Evolutionary conservation across 495 filamentous ascomycete species (phyloP).

Genomic region (Chaetomium fimeti): DNA sequence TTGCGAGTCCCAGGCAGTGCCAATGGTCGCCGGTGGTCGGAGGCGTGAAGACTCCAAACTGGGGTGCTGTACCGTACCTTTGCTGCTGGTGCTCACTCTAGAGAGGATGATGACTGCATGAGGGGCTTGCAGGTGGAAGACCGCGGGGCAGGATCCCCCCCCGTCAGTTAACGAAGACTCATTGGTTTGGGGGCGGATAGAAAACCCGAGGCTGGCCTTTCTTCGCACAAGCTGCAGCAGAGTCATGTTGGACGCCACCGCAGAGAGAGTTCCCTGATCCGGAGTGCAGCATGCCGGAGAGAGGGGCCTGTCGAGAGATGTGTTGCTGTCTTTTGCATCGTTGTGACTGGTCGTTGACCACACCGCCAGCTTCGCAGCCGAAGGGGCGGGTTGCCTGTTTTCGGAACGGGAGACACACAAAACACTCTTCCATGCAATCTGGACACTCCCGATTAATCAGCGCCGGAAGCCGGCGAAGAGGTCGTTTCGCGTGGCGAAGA

Average conservation of each 20-base stretch:
- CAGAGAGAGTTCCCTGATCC: constrained; percentile 7
- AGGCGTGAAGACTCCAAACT: not conserved
- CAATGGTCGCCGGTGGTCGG: not conserved
- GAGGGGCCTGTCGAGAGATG: not conserved
- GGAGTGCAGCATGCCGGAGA: constrained; percentile 1
- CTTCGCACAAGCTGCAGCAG: not conserved
- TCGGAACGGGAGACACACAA: not conserved
- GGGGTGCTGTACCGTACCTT: not conserved
- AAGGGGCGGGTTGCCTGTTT: constrained; percentile 1
- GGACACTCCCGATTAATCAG: constrained; percentile 18
- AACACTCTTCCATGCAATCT: constrained; percentile 2
- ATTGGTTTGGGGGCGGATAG: constrained; percentile 1
- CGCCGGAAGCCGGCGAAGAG: constrained; percentile 19
- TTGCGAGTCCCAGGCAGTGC: not conserved
- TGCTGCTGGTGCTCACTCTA: not conserved
- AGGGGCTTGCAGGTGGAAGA: constrained; percentile 11
- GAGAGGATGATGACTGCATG: constrained; percentile 15
- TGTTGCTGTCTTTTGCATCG: not conserved
- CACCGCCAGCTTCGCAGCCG: constrained; percentile 18
- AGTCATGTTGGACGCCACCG: not conserved
- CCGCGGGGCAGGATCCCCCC: not conserved
- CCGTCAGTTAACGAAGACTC: not conserved
- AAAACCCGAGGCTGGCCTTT: constrained; percentile 6
- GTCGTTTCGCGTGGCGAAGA: constrained; percentile 4
- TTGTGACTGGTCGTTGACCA: constrained; percentile 13